Evolutionary conservation across 768 basidiomycete genomes (phyloP), one percentile per base, ranked within the genome.

Genomic region (Trametes elegans): DNA sequence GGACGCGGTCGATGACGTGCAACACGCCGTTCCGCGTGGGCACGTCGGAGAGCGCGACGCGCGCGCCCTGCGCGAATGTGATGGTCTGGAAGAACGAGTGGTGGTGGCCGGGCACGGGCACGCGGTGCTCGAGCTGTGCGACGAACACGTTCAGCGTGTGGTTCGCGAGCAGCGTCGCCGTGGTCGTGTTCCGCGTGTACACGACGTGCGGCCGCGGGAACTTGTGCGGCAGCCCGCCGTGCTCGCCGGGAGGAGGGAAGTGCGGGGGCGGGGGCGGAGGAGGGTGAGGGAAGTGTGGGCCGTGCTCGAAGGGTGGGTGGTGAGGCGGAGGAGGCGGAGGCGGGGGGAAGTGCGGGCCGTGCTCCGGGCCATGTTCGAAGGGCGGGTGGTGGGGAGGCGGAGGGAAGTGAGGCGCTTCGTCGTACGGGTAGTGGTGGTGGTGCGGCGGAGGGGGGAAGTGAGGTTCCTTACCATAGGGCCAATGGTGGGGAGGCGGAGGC

Each of bases 21-120:
- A 81, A 66, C 21, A 78, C 85, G 28, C 83, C 85, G 60, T 87
- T 85, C 27, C 79, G 68, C 8, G 76, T 74, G 4, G 78, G 76
- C 18, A 80, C 66, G 60, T 87, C 84, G 28, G 73, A 66, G 7
- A 74, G 56, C 23, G 62, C 58, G 26, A 79, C 78, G 4, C 47
- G 48, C 11, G 66, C 69, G 13, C 73, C 71, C 39, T 81, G 76
- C 41, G 75, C 77, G 38, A 64, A 66, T 31, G 80, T 57, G 49
- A 67, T 69, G 8, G 77, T 80, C 39, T 71, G 58, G 36, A 69
- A 70, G 5, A 57, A 53, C 42, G 23, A 63, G 62, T 26, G 70
- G 58, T 18, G 69, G 68, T 29, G 71, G 68, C 23, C 60, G 10
- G 74, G 77, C 26, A 74, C 43, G 7, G 67, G 71, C 29, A 73